These are phyloP conservation scores for Eimeria acervulina DNA, from an alignment of 169 alveolate species.

Conservation along the genomic window DNA sequence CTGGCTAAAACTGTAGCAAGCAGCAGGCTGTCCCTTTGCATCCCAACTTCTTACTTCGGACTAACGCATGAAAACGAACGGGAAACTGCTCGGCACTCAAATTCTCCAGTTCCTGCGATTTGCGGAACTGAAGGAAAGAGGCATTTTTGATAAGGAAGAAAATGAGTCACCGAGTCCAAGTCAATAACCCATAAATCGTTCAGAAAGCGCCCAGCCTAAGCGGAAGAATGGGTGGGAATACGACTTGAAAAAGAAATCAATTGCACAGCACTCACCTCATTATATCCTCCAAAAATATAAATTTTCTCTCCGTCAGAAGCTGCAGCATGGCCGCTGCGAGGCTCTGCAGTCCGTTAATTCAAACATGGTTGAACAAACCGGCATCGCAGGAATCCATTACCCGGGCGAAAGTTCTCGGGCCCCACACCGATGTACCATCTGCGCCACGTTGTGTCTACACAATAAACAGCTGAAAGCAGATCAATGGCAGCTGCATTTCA, in stretches of 20 bases:
- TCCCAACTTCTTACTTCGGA: constrained; percentile 10
- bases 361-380: background rate
- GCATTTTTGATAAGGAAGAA: background rate
- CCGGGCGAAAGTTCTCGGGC: constrained; percentile 77
- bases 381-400: background rate
- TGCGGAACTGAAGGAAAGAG: too few species aligned
- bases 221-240: background rate
- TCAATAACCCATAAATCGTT: constrained; percentile 82
- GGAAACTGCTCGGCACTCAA: constrained; percentile 70
- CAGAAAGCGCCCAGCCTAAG: constrained; percentile 79
- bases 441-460: constrained; percentile 44
- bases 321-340: constrained; percentile 84
- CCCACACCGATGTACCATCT: constrained; percentile 73
- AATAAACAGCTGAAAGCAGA: background rate
- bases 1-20: background rate
- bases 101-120: constrained; percentile 28
- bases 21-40: background rate
- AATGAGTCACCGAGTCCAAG: constrained; percentile 71
- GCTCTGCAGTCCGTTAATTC: constrained; percentile 44
- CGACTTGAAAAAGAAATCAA: background rate
- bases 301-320: constrained; percentile 84
- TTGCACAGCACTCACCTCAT: constrained; percentile 55
- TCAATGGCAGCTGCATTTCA: background rate
- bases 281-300: constrained; percentile 83
- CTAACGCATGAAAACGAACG: constrained; percentile 54